phyloP scores from a whole-genome alignment of 495 filamentous ascomycete genomes.

The Penicillium fimorum region DNA sequence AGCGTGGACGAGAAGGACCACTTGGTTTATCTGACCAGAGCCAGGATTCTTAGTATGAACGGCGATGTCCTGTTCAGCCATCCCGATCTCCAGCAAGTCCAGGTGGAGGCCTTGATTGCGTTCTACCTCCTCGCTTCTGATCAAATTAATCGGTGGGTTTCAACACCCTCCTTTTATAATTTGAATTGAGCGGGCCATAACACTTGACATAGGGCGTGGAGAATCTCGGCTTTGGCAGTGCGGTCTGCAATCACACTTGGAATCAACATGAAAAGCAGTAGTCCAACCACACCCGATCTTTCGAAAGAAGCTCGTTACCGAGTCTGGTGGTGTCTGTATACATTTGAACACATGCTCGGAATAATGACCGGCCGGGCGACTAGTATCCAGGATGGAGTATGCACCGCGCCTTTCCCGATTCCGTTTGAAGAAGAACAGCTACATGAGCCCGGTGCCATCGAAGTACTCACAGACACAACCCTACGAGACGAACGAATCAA shows the following conservation, averaged over 20 bases:
- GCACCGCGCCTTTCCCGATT: slow-evolving; percentile 59
- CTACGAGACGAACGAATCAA: slow-evolving; percentile 42
- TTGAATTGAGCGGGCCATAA: background rate
- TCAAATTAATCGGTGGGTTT: slow-evolving; percentile 61
- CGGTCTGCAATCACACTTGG: slow-evolving; percentile 61
- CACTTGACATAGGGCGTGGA: slow-evolving; percentile 54
- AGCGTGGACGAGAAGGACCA: slow-evolving; percentile 43
- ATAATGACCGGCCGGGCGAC: slow-evolving; percentile 67
- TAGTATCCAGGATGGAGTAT: slow-evolving; percentile 56
- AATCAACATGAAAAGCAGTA: slow-evolving; percentile 62
- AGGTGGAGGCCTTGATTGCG: slow-evolving; percentile 56
- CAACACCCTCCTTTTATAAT: background rate
- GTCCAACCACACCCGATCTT: slow-evolving; percentile 44
- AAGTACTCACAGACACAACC: slow-evolving; percentile 32
- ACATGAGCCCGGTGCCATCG: slow-evolving; percentile 30
- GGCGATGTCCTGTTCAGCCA: slow-evolving; percentile 53
- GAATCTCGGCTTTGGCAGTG: slow-evolving; percentile 58
- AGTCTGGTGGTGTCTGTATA: slow-evolving; percentile 66
- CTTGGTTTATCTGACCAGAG: slow-evolving; percentile 56
- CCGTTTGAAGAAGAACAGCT: slow-evolving; percentile 56
- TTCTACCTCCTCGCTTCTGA: slow-evolving; percentile 62
- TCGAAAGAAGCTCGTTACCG: slow-evolving; percentile 63
- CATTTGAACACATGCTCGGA: slow-evolving; percentile 58
- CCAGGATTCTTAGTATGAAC: slow-evolving; percentile 57
- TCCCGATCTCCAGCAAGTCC: slow-evolving; percentile 61